A percentile compares a stretch with the other conserved stretches of the same genome.
Evolutionary conservation across 2,329 filamentous ascomycete genomes (phyloP).

Genomic region (Cercospora sp.): DNA sequence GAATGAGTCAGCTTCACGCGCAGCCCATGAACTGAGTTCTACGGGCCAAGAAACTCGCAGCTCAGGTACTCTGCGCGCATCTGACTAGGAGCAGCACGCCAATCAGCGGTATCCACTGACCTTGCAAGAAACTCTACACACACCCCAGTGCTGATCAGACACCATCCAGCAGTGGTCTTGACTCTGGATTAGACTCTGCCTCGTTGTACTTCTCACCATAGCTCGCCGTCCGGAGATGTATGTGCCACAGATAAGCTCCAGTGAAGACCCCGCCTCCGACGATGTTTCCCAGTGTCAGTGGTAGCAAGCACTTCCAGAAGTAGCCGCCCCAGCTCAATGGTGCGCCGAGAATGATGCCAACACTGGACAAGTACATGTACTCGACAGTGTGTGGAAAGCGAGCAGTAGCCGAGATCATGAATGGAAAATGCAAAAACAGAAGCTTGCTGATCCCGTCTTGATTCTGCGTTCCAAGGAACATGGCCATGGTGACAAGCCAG

Average conservation of each 20-base stretch:
- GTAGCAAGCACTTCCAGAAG: conserved; percentile 34
- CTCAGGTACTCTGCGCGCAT: neutral
- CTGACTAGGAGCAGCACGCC: neutral
- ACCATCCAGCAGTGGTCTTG: conserved; percentile 3
- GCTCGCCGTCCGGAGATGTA: conserved; percentile 15
- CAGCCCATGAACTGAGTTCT: neutral
- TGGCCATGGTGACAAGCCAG: conserved; percentile 35
- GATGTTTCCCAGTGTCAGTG: conserved; percentile 33
- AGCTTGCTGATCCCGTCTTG: conserved; percentile 36
- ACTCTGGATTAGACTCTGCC: conserved; percentile 9
- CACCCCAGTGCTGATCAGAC: neutral
- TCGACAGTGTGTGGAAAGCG: conserved; percentile 36
- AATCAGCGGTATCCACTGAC: neutral
- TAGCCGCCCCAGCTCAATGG: conserved; percentile 28
- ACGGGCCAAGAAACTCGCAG: neutral
- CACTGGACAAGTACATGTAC: conserved; percentile 34
- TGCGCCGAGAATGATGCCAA: conserved; percentile 31
- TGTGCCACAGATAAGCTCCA: conserved; percentile 28
- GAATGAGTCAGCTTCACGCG: neutral
- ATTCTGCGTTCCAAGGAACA: conserved; percentile 36
- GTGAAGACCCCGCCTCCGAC: conserved; percentile 31
- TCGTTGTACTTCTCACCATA: conserved; percentile 12
- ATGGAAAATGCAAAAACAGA: conserved; percentile 31
- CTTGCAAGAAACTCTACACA: neutral
- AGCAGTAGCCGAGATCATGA: conserved; percentile 33